These are phyloP conservation scores for Didymella pomorum DNA, from an alignment of 2,329 filamentous ascomycete genomes.

Conservation along the genomic window DNA sequence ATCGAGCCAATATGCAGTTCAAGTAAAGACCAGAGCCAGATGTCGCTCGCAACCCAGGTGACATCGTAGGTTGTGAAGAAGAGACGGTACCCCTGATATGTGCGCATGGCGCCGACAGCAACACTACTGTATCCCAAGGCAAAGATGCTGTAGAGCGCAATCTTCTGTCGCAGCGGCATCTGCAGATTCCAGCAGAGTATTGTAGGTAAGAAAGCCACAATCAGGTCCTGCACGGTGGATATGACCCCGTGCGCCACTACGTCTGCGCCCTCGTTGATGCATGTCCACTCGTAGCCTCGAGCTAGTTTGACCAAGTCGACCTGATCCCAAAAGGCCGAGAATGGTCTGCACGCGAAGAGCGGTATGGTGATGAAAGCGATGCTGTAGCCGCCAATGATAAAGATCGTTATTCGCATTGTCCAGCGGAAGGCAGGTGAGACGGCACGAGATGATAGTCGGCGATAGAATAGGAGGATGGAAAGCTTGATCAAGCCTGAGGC, in stretches of 20 bases:
- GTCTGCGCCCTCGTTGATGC: conserved; percentile 34
- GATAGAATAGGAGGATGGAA: conserved; percentile 41
- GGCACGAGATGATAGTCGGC: conserved; percentile 28
- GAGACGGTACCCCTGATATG: conserved; percentile 25
- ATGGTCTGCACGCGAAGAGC: conserved; percentile 31
- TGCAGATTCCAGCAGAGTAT: conserved; percentile 37
- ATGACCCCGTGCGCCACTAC: conserved; percentile 30
- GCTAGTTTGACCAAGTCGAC: conserved; percentile 22
- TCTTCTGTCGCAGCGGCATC: conserved; percentile 33
- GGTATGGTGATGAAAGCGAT: conserved; percentile 31
- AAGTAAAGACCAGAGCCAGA: conserved; percentile 27
- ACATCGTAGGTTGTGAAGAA: conserved; percentile 39
- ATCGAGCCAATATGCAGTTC: conserved; percentile 37
- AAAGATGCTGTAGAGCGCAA: conserved; percentile 33
- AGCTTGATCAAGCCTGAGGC: conserved; percentile 37
- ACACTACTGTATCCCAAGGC: conserved; percentile 31
- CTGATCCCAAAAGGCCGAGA: conserved; percentile 39
- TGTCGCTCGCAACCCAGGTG: conserved; percentile 30
- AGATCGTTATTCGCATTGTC: conserved; percentile 25
- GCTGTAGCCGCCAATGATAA: conserved; percentile 25
- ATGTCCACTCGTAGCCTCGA: conserved; percentile 30
- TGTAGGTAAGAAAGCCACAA: conserved; percentile 32
- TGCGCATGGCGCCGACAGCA: conserved; percentile 26
- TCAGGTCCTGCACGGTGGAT: conserved; percentile 30
- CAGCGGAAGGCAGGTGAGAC: conserved; percentile 28